These are phyloP conservation scores for Euphorbia lathyris DNA, from an alignment of 345 rosid genomes.

Conservation along the genomic window DNA sequence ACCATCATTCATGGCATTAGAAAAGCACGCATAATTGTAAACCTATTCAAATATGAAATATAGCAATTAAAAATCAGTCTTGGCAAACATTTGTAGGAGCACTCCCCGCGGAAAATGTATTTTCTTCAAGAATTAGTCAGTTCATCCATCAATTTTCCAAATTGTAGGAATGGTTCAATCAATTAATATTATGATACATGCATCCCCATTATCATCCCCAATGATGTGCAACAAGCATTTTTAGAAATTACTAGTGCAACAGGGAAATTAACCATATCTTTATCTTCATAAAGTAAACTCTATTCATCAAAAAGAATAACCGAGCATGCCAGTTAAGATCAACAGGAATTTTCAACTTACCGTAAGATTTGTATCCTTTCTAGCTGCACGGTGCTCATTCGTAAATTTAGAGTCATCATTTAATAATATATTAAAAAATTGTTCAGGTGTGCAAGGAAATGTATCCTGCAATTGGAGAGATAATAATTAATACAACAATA, in stretches of 20 bases:
- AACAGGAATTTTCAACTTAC: constrained; percentile 44
- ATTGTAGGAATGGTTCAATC: background rate
- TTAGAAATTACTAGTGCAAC: background rate
- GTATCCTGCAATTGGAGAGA: constrained; percentile 48
- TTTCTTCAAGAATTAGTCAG: background rate
- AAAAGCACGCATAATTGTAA: background rate
- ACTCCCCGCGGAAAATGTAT: background rate
- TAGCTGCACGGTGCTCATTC: constrained; percentile 56
- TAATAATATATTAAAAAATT: constrained; percentile 53
- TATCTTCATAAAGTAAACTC: background rate
- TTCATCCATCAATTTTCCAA: background rate
- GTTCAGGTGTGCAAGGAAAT: constrained; percentile 77
- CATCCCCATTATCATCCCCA: background rate
- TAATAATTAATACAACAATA: constrained; percentile 14
- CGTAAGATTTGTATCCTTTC: constrained; percentile 74
- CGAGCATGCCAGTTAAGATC: background rate
- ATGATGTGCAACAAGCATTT: background rate
- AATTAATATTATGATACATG: background rate
- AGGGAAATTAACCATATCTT: background rate
- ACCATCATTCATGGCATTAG: background rate
- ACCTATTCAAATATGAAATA: background rate
- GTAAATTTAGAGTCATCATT: constrained; percentile 64
- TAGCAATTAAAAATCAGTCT: background rate
- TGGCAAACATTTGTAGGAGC: background rate
- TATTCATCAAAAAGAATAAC: background rate